A percentile compares a stretch with the other conserved stretches of the same genome.
Evolutionary conservation across 1,139 yeast genomes (phyloP).

Genomic region (Yamadazyma sp.): DNA sequence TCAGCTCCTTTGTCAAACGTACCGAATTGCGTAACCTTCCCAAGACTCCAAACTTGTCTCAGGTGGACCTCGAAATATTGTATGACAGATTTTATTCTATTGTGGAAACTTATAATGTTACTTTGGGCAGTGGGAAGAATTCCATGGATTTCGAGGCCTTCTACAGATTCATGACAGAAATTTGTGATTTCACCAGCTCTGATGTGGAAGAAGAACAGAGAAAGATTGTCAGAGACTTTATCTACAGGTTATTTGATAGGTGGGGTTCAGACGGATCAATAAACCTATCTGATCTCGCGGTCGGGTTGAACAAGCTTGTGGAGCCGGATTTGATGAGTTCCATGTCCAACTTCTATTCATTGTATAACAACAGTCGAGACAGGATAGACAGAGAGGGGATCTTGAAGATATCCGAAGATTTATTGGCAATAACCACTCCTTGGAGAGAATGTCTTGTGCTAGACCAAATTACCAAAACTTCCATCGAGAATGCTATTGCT

Average conservation of each 20-base stretch:
- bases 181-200: slow-evolving; percentile 73
- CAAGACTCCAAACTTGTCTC: slow-evolving; percentile 59
- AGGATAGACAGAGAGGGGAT: slow-evolving; percentile 77
- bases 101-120: slow-evolving; percentile 62
- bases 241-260: slow-evolving; percentile 60
- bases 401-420: slow-evolving; percentile 80
- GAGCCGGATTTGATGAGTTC: slow-evolving; percentile 77
- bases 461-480: slow-evolving; percentile 59
- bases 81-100: slow-evolving; percentile 86
- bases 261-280: slow-evolving; percentile 65
- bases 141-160: slow-evolving; percentile 74
- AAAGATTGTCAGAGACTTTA: slow-evolving; percentile 35
- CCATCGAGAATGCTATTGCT: slow-evolving; percentile 65
- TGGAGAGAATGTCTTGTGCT: slow-evolving; percentile 69
- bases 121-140: slow-evolving; percentile 71
- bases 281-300: slow-evolving; percentile 65
- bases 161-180: slow-evolving; percentile 69
- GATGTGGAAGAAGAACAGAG: slow-evolving; percentile 25
- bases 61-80: slow-evolving; percentile 61
- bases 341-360: slow-evolving; percentile 73
- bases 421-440: slow-evolving; percentile 78
- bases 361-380: slow-evolving; percentile 69
- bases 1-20: slow-evolving; percentile 86
- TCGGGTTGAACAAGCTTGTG: slow-evolving; percentile 69
- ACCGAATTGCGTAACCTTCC: slow-evolving; percentile 88